Evolutionary conservation across 768 basidiomycete genomes (phyloP).

Genomic region (Boletus tomentosulus): DNA sequence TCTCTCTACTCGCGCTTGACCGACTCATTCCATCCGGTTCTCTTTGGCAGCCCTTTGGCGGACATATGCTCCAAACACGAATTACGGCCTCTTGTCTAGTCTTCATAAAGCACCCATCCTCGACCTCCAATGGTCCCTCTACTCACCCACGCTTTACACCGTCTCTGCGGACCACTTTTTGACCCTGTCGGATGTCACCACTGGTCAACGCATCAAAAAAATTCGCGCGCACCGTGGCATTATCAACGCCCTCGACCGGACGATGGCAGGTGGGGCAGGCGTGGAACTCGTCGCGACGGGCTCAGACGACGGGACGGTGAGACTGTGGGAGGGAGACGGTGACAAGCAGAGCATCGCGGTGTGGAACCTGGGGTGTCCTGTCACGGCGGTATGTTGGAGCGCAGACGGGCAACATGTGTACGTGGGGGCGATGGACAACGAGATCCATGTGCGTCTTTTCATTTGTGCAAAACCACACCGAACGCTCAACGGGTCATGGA

Average conservation of each 20-base stretch:
- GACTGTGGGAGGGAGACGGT: constrained; percentile 88
- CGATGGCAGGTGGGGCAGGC: constrained; percentile 79
- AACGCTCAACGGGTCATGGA: neutral
- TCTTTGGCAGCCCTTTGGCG: constrained; percentile 70
- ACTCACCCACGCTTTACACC: no score
- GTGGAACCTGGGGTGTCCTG: constrained; percentile 85
- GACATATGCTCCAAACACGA: constrained; percentile 87
- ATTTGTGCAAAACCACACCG: no score
- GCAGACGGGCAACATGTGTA: constrained; percentile 83
- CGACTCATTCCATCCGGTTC: neutral
- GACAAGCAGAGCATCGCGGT: constrained; percentile 70
- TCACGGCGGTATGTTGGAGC: constrained; percentile 90
- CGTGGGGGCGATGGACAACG: constrained; percentile 90
- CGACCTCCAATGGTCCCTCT: constrained; percentile 92
- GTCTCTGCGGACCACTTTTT: constrained; percentile 89
- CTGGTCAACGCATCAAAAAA: constrained; percentile 75
- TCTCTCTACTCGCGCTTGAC: constrained; percentile 1
- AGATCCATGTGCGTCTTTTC: constrained; percentile 73
- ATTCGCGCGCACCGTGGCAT: constrained; percentile 89
- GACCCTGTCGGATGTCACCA: constrained; percentile 72
- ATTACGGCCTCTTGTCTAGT: constrained; percentile 82
- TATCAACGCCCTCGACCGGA: no score
- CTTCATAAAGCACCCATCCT: constrained; percentile 89
- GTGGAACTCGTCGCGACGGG: constrained; percentile 83
- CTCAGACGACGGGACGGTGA: constrained; percentile 89